Base-by-base conservation (phyloP, 768 basidiomycete species). In the Paxillus ammoniavirescens region DNA sequence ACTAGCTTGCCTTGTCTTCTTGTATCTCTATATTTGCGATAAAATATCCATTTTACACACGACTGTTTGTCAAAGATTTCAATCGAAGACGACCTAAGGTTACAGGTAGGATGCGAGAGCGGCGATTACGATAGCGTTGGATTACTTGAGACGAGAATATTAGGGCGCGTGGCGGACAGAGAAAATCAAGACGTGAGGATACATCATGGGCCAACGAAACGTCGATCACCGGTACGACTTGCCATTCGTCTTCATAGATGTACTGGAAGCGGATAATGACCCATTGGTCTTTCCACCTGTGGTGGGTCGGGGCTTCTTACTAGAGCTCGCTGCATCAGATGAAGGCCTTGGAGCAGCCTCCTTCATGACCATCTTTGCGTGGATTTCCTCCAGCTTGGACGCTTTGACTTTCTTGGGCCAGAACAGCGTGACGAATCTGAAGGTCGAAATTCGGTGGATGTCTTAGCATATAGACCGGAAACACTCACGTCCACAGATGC, bases 391-490 rank as follows among this genome's bases (percentile, higher is more conserved):
- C 37, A 98, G 75, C 71, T 97, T 97, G 14, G 82, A 84, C 12
- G 93, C 92, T 68, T 89, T 93, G 59, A 98, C 94, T 72, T 95
- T 92, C 77, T 96, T 91, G 5, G 95, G 95, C 95, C 95, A 98
- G 73, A 98, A 98, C 50, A 93, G 78, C 3, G 93, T 94, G 43
- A 97, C 93, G 59, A 98, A 98, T 35, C 92, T 94, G 63, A 10
- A 14, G 23, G 48, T 47, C 6, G 17, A 49, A 44, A 42, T n/a
- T 65, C 43, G 61, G 55, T 9, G 17, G 12, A 44, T 23, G 12
- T 40, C 15, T 50, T 23, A 64, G 53, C 31, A 49, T 30, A 40
- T 14, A 1, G 14, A 41, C 9, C 31, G 45, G 31, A 42, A 42
- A 41, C 35, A 89, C 93, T 70, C 72, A 95, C 92, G 93, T 91